A percentile compares a stretch with the other conserved stretches of the same genome.
These are phyloP conservation scores for Tricholoma bakamatsutake DNA, from an alignment of 768 basidiomycete species.

Conservation along the genomic window DNA sequence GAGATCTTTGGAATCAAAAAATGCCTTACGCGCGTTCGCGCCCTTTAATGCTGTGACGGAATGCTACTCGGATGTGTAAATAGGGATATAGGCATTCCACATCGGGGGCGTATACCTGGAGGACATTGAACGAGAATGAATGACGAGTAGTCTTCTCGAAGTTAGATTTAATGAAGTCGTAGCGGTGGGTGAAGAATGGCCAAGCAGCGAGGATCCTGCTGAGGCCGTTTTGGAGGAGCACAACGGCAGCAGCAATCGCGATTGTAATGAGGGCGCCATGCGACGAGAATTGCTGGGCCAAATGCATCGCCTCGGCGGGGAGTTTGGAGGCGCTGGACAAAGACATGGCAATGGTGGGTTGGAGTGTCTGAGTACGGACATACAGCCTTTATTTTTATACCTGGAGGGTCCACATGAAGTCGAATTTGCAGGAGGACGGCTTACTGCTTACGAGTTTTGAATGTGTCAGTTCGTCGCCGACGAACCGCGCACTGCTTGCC, in stretches of 20 bases:
- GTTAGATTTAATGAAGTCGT: not conserved
- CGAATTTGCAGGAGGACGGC: too few relatives aligned
- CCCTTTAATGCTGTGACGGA: not conserved
- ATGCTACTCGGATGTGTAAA: not conserved
- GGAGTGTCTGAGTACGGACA: too few relatives aligned
- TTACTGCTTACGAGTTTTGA: too few relatives aligned
- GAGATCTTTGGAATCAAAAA: not conserved
- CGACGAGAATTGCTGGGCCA: too few relatives aligned
- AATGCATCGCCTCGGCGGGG: not conserved
- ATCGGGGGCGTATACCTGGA: not conserved
- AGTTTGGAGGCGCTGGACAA: not conserved
- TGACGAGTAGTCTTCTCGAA: not conserved
- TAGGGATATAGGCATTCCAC: too few relatives aligned
- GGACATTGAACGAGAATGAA: not conserved
- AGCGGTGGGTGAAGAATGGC: not conserved
- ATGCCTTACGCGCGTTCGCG: not conserved
- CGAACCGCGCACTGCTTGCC: too few relatives aligned
- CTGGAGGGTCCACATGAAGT: too few relatives aligned
- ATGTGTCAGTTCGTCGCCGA: too few relatives aligned
- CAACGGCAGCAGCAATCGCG: not conserved
- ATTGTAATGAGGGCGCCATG: not conserved
- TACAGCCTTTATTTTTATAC: too few relatives aligned
- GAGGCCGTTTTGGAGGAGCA: not conserved
- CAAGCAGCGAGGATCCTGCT: not conserved
- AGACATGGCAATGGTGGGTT: not conserved